Conservation (phyloP, 768 basidiomycete species). For the Mrakia frigida region DNA sequence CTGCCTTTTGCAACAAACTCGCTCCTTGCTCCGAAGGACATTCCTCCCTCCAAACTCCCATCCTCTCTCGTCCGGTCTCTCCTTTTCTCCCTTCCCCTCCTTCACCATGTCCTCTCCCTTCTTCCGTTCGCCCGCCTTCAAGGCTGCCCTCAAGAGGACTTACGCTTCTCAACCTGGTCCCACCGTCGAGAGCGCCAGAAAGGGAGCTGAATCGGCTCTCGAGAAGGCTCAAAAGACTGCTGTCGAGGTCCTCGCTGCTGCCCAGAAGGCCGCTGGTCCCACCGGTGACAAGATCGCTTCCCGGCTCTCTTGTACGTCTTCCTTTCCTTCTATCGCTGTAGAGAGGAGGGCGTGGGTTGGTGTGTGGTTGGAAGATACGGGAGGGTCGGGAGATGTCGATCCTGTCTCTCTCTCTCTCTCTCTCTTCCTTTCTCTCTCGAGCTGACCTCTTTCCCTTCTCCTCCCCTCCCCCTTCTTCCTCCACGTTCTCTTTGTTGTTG, state of each 20-base stretch:
- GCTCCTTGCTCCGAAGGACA: too few relatives aligned
- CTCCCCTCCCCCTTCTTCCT: background rate
- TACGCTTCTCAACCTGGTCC: conserved; percentile 19
- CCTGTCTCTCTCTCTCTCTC: background rate
- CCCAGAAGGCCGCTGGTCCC: conserved; percentile 40
- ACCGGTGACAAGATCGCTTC: conserved; percentile 41
- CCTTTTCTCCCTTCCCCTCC: background rate
- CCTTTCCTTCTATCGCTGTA: conserved; percentile 52
- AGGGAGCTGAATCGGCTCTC: conserved; percentile 37
- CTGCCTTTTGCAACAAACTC: too few relatives aligned
- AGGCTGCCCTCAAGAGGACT: conserved; percentile 27
- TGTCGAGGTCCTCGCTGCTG: conserved; percentile 31
- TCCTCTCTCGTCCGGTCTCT: background rate
- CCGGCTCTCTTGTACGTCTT: conserved; percentile 52
- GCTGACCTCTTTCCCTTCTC: background rate
- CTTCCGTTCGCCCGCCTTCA: conserved; percentile 27
- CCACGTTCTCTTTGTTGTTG: conserved; percentile 44
- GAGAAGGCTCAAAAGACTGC: conserved; percentile 39
- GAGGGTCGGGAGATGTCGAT: background rate
- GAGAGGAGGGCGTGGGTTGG: background rate
- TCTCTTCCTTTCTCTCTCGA: background rate
- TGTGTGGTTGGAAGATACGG: background rate
- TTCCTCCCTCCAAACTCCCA: background rate
- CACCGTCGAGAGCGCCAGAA: conserved; percentile 50
- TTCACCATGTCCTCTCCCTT: conserved; percentile 14